These are phyloP conservation scores for Aspergillus sp. DNA, from an alignment of 2,329 filamentous ascomycete genomes.

Conservation along the genomic window DNA sequence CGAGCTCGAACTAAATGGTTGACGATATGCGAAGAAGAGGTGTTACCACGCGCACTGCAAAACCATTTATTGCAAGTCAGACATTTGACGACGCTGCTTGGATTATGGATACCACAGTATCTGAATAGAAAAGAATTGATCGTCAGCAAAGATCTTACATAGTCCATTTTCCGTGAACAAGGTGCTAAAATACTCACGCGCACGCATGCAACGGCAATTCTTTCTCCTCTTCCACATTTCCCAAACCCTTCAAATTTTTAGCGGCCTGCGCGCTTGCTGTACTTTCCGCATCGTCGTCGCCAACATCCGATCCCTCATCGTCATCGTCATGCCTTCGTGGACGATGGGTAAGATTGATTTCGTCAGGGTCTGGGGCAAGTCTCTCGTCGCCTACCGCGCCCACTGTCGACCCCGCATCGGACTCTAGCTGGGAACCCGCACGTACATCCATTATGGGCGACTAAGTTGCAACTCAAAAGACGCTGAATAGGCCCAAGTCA, in stretches of 20 bases:
- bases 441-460: constrained; percentile 42
- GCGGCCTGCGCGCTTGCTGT: constrained; percentile 75
- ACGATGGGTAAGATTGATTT: constrained; percentile 62
- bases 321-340: constrained; percentile 75
- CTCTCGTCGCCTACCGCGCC: constrained; percentile 71
- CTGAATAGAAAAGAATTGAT: constrained; percentile 38
- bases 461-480: constrained; percentile 36
- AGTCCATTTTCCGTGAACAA: constrained; percentile 3
- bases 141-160: constrained; percentile 4
- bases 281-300: constrained; percentile 70
- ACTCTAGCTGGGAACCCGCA: constrained; percentile 69
- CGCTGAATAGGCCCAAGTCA: constrained; percentile 56
- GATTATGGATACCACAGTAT: constrained; percentile 95
- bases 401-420: constrained; percentile 72
- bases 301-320: constrained; percentile 76
- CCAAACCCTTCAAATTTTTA: constrained; percentile 55
- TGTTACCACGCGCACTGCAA: constrained; percentile 93
- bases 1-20: constrained; percentile 95
- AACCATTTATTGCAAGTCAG: constrained; percentile 97
- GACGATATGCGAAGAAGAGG: constrained; percentile 94
- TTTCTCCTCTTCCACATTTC: constrained; percentile 67
- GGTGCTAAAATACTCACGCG: constrained; percentile 57
- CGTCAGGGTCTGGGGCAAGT: constrained; percentile 65
- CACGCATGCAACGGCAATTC: constrained; percentile 91
- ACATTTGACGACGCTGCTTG: constrained; percentile 92